phyloP scores from a whole-genome alignment of 2,329 filamentous ascomycete species.

The Calonectria leucothoes region DNA sequence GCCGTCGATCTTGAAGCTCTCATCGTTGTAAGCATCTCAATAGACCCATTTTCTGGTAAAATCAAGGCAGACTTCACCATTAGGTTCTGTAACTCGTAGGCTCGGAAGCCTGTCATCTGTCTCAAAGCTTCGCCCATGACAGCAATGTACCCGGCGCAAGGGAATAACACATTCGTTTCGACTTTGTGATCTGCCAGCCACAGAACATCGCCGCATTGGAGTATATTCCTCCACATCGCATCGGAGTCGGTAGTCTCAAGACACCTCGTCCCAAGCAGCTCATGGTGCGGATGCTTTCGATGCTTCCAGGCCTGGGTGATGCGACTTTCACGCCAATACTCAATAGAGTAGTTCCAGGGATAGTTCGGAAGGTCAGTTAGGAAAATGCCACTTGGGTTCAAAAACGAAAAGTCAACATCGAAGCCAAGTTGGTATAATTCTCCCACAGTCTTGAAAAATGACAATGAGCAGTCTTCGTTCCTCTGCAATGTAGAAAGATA shows the following conservation, averaged over 20 bases:
- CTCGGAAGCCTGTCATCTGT: slow-evolving; percentile 33
- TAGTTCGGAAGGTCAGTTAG: slow-evolving; percentile 49
- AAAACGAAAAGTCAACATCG: slow-evolving; percentile 7
- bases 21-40: slow-evolving; percentile 48
- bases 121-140: slow-evolving; percentile 42
- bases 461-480: background rate
- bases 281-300: slow-evolving; percentile 48
- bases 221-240: slow-evolving; percentile 33
- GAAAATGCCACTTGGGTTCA: background rate
- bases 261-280: slow-evolving; percentile 44
- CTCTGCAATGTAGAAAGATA: slow-evolving; percentile 9
- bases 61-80: slow-evolving; percentile 44
- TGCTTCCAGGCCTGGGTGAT: slow-evolving; percentile 46
- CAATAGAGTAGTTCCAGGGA: slow-evolving; percentile 51
- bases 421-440: background rate
- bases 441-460: background rate
- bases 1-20: slow-evolving; percentile 38
- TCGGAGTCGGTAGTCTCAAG: slow-evolving; percentile 27
- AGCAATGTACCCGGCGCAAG: slow-evolving; percentile 50
- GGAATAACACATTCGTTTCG: slow-evolving; percentile 55
- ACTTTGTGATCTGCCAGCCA: slow-evolving; percentile 58
- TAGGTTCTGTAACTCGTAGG: slow-evolving; percentile 23
- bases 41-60: slow-evolving; percentile 25
- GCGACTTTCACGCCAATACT: slow-evolving; percentile 48
- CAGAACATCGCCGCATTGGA: slow-evolving; percentile 39